Evolutionary conservation across 768 basidiomycete species (phyloP).

Genomic region (Cystofilobasidium bisporidii): DNA sequence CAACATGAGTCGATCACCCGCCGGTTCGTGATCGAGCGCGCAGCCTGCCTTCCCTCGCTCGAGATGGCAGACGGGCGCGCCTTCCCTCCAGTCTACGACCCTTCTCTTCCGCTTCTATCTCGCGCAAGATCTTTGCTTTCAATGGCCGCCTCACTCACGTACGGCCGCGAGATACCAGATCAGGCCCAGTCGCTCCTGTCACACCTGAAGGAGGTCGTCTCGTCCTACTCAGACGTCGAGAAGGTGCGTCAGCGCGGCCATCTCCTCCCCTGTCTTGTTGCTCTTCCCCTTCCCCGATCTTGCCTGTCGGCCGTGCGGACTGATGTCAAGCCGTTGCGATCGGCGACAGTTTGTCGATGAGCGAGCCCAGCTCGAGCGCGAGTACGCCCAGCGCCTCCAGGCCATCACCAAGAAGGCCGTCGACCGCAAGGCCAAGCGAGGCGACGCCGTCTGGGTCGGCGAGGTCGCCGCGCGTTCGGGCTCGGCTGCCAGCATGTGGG

Average conservation of each 20-base stretch:
- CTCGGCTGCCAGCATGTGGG: not conserved
- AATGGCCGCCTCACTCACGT: not conserved
- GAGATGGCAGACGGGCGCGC: too few species aligned
- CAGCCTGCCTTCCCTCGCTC: too few species aligned
- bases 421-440: constrained; percentile 60
- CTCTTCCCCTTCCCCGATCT: not conserved
- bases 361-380: constrained; percentile 59
- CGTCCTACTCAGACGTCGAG: constrained; percentile 20
- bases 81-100: not conserved
- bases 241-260: not conserved
- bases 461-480: constrained; percentile 30
- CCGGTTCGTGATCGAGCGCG: too few species aligned
- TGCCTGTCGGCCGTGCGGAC: too few species aligned
- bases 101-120: too few species aligned
- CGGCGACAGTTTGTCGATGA: constrained; percentile 44
- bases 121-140: too few species aligned
- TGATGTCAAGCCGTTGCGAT: not conserved
- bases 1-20: too few species aligned
- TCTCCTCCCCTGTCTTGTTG: not conserved
- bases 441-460: constrained; percentile 53
- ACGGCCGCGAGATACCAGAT: constrained; percentile 19
- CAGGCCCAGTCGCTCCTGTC: constrained; percentile 17
- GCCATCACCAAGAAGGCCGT: constrained; percentile 55
- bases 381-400: constrained; percentile 66
- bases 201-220: constrained; percentile 9